Percentiles rank a stretch among this genome's conserved stretches.
Evolutionary conservation across 2,329 filamentous ascomycete genomes (phyloP).

Genomic region (Nectriaceae sp.): DNA sequence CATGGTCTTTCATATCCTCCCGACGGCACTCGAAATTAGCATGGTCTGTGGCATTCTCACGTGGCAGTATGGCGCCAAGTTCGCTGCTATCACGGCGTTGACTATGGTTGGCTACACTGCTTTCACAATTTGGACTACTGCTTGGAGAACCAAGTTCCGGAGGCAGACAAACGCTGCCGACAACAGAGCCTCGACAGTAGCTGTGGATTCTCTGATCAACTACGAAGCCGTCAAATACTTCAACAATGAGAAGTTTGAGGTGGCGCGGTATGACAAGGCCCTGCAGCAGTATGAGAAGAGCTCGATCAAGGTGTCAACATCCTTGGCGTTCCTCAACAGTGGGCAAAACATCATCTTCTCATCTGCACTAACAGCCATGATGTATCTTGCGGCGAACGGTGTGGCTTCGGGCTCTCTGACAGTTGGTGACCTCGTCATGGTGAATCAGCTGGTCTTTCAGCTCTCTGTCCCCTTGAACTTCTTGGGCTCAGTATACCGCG

Average conservation of each 20-base stretch:
- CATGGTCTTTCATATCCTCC: constrained; percentile 97
- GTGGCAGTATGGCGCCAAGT: constrained; percentile 90
- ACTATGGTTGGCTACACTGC: constrained; percentile 95
- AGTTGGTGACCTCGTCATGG: constrained; percentile 96
- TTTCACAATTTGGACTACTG: constrained; percentile 96
- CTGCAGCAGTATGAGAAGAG: constrained; percentile 86
- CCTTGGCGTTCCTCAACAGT: constrained; percentile 86
- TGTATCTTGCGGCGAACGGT: constrained; percentile 93
- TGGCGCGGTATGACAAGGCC: constrained; percentile 84
- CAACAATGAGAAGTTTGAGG: constrained; percentile 97
- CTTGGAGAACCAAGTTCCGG: constrained; percentile 96
- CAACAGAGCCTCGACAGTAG: constrained; percentile 91
- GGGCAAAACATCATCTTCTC: constrained; percentile 99
- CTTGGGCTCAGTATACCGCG: constrained; percentile 94
- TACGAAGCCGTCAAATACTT: constrained; percentile 99
- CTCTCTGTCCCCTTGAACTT: constrained; percentile 97
- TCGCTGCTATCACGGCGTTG: constrained; percentile 83
- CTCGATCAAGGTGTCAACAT: constrained; percentile 96
- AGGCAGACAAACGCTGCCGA: constrained; percentile 95
- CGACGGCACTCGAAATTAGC: constrained; percentile 88
- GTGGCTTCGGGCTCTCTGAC: constrained; percentile 81
- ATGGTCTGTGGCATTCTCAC: constrained; percentile 97
- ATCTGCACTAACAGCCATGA: constrained; percentile 90
- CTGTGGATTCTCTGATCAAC: constrained; percentile 96
- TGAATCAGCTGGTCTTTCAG: constrained; percentile 98